Base-by-base conservation (phyloP, 2,329 filamentous ascomycete species). In the Graphilbum fragrans region DNA sequence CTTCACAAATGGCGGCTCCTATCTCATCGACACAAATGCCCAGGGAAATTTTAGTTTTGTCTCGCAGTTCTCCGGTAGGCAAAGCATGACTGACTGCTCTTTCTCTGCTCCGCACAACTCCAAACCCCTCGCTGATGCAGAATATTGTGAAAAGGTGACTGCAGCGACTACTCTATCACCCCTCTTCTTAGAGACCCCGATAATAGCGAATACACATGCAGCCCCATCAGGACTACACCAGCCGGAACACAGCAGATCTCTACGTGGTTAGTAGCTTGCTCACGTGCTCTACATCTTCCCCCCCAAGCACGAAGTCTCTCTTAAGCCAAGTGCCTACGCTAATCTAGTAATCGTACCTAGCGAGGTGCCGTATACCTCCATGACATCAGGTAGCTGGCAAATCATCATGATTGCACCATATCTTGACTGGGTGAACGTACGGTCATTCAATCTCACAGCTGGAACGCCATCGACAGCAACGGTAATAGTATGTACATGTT, bases 41-140 rank as follows among this genome's bases (percentile, higher is more conserved):
- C 39, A 38, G 16, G 44, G 47, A 3, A 49, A 47, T 23, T 49
- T 47, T 25, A 49, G 44, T 32, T 49, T 45, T 19, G 47, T 45
- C 9, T 45, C 47, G 3, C 22, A 39, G 32, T 45, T 49, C 17
- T 42, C 40, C 11, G 40, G 40, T 42, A 25, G n/a, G n/a, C n/a
- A n/a, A n/a, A n/a, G n/a, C n/a, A n/a, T n/a, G n/a, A n/a, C n/a
- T n/a, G n/a, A n/a, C n/a, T n/a, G n/a, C n/a, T n/a, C n/a, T n/a
- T n/a, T n/a, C n/a, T n/a, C n/a, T n/a, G n/a, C n/a, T 11, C 25
- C 8, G 8, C 25, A 29, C 25, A 29, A 8, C 25, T 8, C 8
- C 25, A 29, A 29, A 8, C 8, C 8, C 11, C 32, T 14, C 8
- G 32, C 3, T 8, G 14, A 17, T n/a, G 21, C 34, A 35, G 16